These are phyloP conservation scores for Ogataea methylovora DNA, from an alignment of 805 yeast species.

Conservation along the genomic window DNA sequence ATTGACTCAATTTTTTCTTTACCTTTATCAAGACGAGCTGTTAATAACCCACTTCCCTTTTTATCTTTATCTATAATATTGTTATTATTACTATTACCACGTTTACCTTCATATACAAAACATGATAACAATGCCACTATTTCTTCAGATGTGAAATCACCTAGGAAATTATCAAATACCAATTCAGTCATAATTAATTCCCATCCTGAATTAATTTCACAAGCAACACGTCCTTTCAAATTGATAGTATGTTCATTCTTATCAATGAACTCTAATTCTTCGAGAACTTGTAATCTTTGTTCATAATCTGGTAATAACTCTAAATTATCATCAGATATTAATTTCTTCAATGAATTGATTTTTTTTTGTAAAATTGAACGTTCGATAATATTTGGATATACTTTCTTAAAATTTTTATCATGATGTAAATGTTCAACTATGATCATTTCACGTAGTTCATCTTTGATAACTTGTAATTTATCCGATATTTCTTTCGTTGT, in stretches of 20 bases:
- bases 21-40: conserved; percentile 78
- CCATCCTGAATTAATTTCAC: conserved; percentile 88
- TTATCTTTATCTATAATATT: conserved; percentile 54
- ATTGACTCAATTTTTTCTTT: conserved; percentile 61
- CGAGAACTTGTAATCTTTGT: conserved; percentile 73
- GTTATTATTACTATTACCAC: conserved; percentile 13
- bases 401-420: conserved; percentile 6
- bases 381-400: conserved; percentile 29
- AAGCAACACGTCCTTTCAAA: conserved; percentile 87
- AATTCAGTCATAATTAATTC: conserved; percentile 86
- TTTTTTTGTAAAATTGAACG: conserved; percentile 38
- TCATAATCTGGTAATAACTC: conserved; percentile 91
- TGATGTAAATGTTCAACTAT: conserved; percentile 16
- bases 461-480: conserved; percentile 27
- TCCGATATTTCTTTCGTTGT: conserved; percentile 28
- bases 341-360: conserved; percentile 47
- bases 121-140: conserved; percentile 91
- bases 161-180: conserved; percentile 83
- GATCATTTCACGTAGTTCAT: conserved; percentile 15
- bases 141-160: conserved; percentile 91
- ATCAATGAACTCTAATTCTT: conserved; percentile 77
- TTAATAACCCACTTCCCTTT: conserved; percentile 27
- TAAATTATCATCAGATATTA: conserved; percentile 80
- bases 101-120: conserved; percentile 86
- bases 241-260: conserved; percentile 59